Percentiles rank a stretch among this genome's conserved stretches.
Conservation (phyloP, 75 land plant species). For the Cryptomeria japonica region DNA sequence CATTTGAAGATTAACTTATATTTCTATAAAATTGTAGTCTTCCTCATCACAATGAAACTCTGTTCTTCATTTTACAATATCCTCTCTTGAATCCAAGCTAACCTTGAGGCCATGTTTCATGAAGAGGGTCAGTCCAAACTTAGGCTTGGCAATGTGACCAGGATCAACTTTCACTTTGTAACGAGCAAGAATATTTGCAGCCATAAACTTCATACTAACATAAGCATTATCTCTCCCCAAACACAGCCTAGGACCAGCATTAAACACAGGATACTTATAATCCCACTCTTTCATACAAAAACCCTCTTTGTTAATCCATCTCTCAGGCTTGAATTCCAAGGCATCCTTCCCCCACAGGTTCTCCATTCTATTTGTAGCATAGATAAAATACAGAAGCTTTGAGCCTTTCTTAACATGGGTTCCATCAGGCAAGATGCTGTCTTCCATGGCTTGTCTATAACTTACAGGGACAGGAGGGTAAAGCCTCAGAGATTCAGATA, state of each 20-base stretch:
- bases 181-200: neutral
- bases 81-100: neutral
- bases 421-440: conserved; percentile 13
- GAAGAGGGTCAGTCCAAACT: neutral
- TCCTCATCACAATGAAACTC: no score
- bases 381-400: neutral
- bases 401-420: conserved; percentile 8
- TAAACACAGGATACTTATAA: conserved; percentile 4
- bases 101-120: conserved; percentile 8
- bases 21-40: no score
- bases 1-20: no score
- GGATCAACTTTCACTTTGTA: neutral
- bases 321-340: conserved; percentile 19
- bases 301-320: conserved; percentile 37
- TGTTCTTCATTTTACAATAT: neutral
- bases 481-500: conserved; percentile 17
- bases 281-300: conserved; percentile 19
- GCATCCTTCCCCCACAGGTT: conserved; percentile 25
- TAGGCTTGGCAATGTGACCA: neutral
- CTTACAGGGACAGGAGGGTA: conserved; percentile 12
- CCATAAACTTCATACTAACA: conserved; percentile 21
- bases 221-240: conserved; percentile 31
- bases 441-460: conserved; percentile 1
- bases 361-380: conserved; percentile 12
- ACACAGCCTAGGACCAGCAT: conserved; percentile 34